Percentiles rank a stretch among this genome's conserved stretches.
phyloP scores from a whole-genome alignment of 2,329 filamentous ascomycete genomes.

The Tolypocladium nubicola region DNA sequence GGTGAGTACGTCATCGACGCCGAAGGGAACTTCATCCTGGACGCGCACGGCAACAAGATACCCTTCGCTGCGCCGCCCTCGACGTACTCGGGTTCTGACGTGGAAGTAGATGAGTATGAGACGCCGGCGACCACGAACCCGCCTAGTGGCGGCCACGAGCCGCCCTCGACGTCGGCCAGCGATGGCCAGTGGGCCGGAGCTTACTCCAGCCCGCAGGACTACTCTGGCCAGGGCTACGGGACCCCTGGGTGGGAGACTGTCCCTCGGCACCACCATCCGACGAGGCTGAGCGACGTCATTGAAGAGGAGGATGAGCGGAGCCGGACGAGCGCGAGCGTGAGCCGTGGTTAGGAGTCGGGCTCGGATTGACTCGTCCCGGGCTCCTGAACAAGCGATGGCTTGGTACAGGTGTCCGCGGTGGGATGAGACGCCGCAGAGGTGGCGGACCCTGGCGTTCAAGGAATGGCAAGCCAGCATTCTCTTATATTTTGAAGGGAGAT shows the following conservation, averaged over 20 bases:
- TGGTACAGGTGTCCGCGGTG: no score
- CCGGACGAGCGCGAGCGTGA: constrained; percentile 59
- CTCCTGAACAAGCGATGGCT: no score
- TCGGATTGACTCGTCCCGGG: not conserved
- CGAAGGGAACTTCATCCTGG: constrained; percentile 49
- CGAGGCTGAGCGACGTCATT: constrained; percentile 76
- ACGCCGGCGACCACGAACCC: constrained; percentile 34
- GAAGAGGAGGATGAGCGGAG: constrained; percentile 78
- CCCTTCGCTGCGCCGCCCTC: constrained; percentile 36
- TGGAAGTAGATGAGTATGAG: constrained; percentile 46
- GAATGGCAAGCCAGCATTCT: not conserved
- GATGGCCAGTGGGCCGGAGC: constrained; percentile 29
- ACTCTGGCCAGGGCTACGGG: constrained; percentile 55
- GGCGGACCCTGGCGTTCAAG: no score
- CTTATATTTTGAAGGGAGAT: not conserved
- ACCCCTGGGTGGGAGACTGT: constrained; percentile 66
- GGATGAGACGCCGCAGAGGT: not conserved
- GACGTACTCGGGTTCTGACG: constrained; percentile 37
- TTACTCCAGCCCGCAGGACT: constrained; percentile 43
- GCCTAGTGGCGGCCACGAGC: constrained; percentile 22
- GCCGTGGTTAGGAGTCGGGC: constrained; percentile 27
- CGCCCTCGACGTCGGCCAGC: constrained; percentile 16
- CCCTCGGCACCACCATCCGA: constrained; percentile 77
- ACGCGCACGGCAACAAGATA: constrained; percentile 50
- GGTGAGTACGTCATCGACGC: constrained; percentile 62